These are phyloP conservation scores for Debaryomyces maramus DNA, from an alignment of 805 yeast genomes.

Conservation along the genomic window DNA sequence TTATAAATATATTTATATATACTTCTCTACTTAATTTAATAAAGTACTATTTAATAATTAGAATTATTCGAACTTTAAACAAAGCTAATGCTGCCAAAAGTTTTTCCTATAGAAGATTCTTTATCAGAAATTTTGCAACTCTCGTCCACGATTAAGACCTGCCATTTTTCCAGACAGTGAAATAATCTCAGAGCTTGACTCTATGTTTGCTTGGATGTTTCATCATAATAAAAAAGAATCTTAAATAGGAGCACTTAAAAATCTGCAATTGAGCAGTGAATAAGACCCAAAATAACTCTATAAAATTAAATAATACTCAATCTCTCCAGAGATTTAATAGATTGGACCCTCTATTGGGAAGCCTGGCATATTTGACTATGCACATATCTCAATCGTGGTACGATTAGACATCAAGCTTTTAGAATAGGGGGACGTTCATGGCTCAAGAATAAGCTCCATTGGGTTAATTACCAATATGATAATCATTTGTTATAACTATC, in stretches of 20 bases:
- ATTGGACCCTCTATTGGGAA: slow-evolving; percentile 16
- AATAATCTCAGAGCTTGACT: slow-evolving; percentile 82
- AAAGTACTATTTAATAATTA: background rate
- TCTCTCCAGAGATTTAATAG: slow-evolving; percentile 19
- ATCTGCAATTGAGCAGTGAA: too few relatives aligned
- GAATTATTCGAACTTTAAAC: background rate
- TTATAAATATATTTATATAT: too few relatives aligned
- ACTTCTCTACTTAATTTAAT: too few relatives aligned
- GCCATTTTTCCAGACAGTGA: slow-evolving; percentile 51
- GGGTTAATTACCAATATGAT: slow-evolving; percentile 50
- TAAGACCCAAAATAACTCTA: slow-evolving; percentile 9
- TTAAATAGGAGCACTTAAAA: slow-evolving; percentile 7
- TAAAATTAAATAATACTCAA: slow-evolving; percentile 21
- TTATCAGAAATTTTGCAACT: slow-evolving; percentile 54
- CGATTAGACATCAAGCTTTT: slow-evolving; percentile 21
- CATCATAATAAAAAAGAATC: slow-evolving; percentile 50
- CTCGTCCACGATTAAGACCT: slow-evolving; percentile 59
- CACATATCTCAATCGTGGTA: slow-evolving; percentile 31
- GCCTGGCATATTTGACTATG: slow-evolving; percentile 71
- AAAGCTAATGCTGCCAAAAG: too few relatives aligned
- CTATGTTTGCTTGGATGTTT: slow-evolving; percentile 77
- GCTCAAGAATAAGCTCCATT: slow-evolving; percentile 84
- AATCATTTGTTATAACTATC: slow-evolving; percentile 74
- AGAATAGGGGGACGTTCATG: slow-evolving; percentile 54
- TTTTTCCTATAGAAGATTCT: slow-evolving; percentile 1